Evolutionary conservation across 2,329 filamentous ascomycete species (phyloP).

Genomic region (Sarocladium kiliense): DNA sequence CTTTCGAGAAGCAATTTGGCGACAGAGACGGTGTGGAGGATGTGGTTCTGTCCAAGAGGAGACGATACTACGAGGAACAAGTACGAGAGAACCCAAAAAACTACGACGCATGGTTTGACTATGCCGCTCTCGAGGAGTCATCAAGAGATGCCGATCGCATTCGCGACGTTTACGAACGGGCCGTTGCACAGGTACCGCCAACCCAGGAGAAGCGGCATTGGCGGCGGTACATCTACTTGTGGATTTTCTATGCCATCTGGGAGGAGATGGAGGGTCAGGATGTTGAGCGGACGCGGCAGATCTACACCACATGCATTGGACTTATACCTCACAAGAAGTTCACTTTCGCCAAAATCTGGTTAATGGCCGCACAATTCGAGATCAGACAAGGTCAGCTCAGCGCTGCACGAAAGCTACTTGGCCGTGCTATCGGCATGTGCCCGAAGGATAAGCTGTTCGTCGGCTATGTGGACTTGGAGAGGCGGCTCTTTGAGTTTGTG

Average conservation of each 20-base stretch:
- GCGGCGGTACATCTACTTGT: constrained; percentile 95
- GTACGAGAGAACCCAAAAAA: constrained; percentile 92
- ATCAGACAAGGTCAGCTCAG: constrained; percentile 79
- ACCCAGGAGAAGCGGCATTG: constrained; percentile 96
- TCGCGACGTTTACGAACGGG: constrained; percentile 89
- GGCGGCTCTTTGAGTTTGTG: constrained; percentile 89
- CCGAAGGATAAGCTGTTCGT: constrained; percentile 95
- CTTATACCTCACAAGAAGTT: constrained; percentile 94
- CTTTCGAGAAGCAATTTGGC: constrained; percentile 97
- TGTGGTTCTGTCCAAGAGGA: constrained; percentile 88
- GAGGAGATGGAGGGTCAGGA: constrained; percentile 87
- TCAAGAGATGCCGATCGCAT: constrained; percentile 78
- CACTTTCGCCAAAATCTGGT: constrained; percentile 95
- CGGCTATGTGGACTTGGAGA: constrained; percentile 88
- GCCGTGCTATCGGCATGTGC: constrained; percentile 86
- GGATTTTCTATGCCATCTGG: constrained; percentile 95
- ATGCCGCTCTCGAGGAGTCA: constrained; percentile 82
- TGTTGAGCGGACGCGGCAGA: constrained; percentile 71
- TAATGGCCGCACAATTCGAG: constrained; percentile 90
- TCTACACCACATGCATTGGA: constrained; percentile 83
- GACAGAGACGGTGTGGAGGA: constrained; percentile 91
- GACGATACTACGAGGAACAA: constrained; percentile 90
- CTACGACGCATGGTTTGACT: constrained; percentile 97
- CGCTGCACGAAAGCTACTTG: constrained; percentile 80
- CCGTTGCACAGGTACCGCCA: constrained; percentile 90